Percentiles rank a stretch among this genome's conserved stretches.
phyloP scores from a whole-genome alignment of 305 asterid species.

The Fraxinus angustifolia region DNA sequence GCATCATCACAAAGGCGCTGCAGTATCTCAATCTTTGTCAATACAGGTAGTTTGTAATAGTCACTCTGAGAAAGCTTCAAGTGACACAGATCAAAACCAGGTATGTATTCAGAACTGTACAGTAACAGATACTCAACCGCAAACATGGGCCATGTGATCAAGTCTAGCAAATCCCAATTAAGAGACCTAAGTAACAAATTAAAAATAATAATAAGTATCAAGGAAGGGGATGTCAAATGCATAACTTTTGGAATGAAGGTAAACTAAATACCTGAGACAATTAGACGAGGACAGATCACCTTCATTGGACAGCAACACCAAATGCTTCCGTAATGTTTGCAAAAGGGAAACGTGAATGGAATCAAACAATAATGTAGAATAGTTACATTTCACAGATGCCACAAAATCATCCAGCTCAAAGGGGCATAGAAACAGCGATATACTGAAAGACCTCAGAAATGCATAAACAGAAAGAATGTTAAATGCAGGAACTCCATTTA shows the following conservation, averaged over 20 bases:
- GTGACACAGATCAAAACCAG: constrained; percentile 52
- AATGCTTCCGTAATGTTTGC: constrained; percentile 64
- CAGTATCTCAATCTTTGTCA: constrained; percentile 72
- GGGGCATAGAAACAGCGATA: constrained; percentile 74
- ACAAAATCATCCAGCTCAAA: constrained; percentile 70
- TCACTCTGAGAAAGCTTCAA: constrained; percentile 54
- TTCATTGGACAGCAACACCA: constrained; percentile 63
- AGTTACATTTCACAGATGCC: constrained; percentile 49
- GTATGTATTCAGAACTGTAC: constrained; percentile 59
- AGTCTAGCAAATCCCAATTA: constrained; percentile 86
- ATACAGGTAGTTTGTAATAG: constrained; percentile 60
- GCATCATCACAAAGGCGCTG: constrained; percentile 85
- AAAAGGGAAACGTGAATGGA: constrained; percentile 74
- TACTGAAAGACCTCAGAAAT: constrained; percentile 85
- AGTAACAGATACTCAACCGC: constrained; percentile 70
- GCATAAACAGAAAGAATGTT: constrained; percentile 70
- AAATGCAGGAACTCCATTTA: constrained; percentile 55
- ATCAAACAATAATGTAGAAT: constrained; percentile 65
- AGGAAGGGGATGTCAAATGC: constrained; percentile 9
- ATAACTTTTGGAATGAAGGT: constrained; percentile 13
- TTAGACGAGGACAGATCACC: constrained; percentile 53
- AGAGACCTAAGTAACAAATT: constrained; percentile 56
- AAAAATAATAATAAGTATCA: constrained; percentile 26
- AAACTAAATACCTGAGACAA: constrained; percentile 65
- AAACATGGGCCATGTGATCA: constrained; percentile 91